Base-by-base conservation (phyloP, 768 basidiomycete genomes). In the Gloeophyllum trabeum region DNA sequence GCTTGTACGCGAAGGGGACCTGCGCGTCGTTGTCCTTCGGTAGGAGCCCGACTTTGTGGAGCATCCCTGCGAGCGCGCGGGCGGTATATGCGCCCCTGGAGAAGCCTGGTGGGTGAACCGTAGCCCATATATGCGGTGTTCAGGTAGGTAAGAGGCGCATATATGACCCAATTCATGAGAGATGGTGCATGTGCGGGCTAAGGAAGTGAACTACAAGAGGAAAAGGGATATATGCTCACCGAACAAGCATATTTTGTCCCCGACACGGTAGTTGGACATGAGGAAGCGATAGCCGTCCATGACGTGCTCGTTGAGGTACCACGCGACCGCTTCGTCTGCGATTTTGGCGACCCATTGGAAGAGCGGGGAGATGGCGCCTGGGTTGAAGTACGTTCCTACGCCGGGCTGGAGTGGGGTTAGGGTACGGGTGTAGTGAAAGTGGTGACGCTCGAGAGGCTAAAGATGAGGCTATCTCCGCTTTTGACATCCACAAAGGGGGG, bases 311-410 rank as follows among this genome's bases (percentile, higher is more conserved):
- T 70, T 58, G 13, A 75, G 48, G 43, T 73, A 66, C 83, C 81
- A 86, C 18, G 86, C 87, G 45, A 86, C 59, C 0, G 81, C 85
- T 39, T 72, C 58, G 50, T 89, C 87, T 30, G 81, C 42, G 3
- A 79, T 51, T 51, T 75, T 75, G 4, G 81, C 84, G 0, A 61
- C 48, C 72, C 75, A 72, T 38, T 64, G 55, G 46, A 75, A 76
- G 5, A 78, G 1, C 1, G 82, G 80, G 0, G 73, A 70, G 18
- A 86, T 76, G n/a, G 74, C 67, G 0, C 82, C 79, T 1, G 83
- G 79, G 65, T 64, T 51, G 65, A 77, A 62, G 59, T 72, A 71
- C 0, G 65, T 66, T 5, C 66, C 69, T 7, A 75, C 45, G 16
- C 73, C 73, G 13, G 69, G 59, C 70, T 74, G 39, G 19, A 47